Base-by-base conservation (phyloP, 768 basidiomycete species). In the Phylloporus arenicola region DNA sequence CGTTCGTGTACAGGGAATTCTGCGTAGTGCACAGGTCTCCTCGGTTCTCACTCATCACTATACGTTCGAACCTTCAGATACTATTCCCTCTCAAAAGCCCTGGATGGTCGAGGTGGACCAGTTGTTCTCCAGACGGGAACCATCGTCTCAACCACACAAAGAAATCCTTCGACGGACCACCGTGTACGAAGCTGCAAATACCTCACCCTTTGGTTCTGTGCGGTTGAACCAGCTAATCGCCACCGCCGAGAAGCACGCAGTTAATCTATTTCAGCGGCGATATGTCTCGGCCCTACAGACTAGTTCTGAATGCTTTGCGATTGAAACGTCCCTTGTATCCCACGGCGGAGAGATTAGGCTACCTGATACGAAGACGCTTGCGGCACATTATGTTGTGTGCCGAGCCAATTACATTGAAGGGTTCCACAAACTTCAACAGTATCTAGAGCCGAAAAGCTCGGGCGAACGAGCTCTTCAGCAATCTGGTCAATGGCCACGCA, bases 401-500 rank as follows among this genome's bases (percentile, higher is more conserved):
- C 25, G n/a, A 27, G n/a, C 22, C 3, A 20, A 5, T 4, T 46
- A 13, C 24, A 6, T 27, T 4, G n/a, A 46, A 25, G n/a, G 22
- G 4, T 33, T 29, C 9, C 8, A 10, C 6, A 3, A 5, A 29
- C 27, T 29, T 29, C 27, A 29, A 29, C 27, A 9, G 27, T 6
- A 29, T 29, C 27, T 29, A 9, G 27, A 9, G 27, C 27, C 27
- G 6, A 29, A 2, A 6, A 29, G 27, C 27, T 3, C 8, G 27
- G 6, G 27, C 8, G 27, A 65, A 45, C 29, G 22, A 22, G 52
- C 57, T 1, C 16, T 58, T 3, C 8, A 22, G 14, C 24, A 29
- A 11, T 47, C 63, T 4, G 61, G 57, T 14, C 56, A 67, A 46
- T 73, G 72, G 71, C 73, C 73, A 5, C 60, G 63, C n/a, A 45